A percentile compares a stretch with the other conserved stretches of the same genome.
phyloP scores from a whole-genome alignment of 1,284 basidiomycete species.

The Ustilago curta region DNA sequence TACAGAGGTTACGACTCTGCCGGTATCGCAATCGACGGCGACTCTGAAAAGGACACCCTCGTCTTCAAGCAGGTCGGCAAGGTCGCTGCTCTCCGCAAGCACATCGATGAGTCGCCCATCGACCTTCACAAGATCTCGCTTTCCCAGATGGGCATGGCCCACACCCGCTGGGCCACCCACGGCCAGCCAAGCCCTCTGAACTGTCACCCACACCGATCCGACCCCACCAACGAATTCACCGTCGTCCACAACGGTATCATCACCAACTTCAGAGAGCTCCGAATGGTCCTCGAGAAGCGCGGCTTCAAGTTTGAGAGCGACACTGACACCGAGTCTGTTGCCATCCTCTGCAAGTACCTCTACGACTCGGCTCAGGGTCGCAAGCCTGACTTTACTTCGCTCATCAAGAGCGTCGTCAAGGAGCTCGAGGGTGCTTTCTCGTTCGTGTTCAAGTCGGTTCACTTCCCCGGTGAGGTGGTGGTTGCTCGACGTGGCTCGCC shows the following conservation, averaged over 20 bases:
- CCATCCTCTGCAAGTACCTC: constrained; percentile 95
- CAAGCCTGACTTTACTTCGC: constrained; percentile 86
- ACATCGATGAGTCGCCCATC: constrained; percentile 81
- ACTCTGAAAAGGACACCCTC: constrained; percentile 79
- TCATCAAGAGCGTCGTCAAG: constrained; percentile 95
- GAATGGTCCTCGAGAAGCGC: constrained; percentile 92
- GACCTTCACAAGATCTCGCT: constrained; percentile 86
- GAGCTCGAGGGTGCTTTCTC: constrained; percentile 99
- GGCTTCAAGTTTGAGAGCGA: constrained; percentile 95
- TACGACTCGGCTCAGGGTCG: constrained; percentile 93
- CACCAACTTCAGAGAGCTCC: constrained; percentile 90
- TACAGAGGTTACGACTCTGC: constrained; percentile 99
- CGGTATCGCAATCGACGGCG: constrained; percentile 90
- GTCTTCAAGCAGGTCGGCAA: constrained; percentile 99
- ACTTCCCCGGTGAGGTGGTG: constrained; percentile 97
- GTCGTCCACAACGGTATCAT: constrained; percentile 99
- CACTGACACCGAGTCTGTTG: constrained; percentile 97
- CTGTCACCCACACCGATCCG: constrained; percentile 95
- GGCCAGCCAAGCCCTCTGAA: constrained; percentile 84
- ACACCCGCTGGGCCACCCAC: constrained; percentile 99
- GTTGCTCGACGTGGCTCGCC: constrained; percentile 97
- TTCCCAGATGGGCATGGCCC: constrained; percentile 94
- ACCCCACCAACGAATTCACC: constrained; percentile 84
- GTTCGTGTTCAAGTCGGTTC: constrained; percentile 98
- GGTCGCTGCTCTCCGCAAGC: constrained; percentile 91